A percentile compares a stretch with the other conserved stretches of the same genome.
phyloP scores from a whole-genome alignment of 2,329 filamentous ascomycete species.

The Myriosclerotinia curreyana region DNA sequence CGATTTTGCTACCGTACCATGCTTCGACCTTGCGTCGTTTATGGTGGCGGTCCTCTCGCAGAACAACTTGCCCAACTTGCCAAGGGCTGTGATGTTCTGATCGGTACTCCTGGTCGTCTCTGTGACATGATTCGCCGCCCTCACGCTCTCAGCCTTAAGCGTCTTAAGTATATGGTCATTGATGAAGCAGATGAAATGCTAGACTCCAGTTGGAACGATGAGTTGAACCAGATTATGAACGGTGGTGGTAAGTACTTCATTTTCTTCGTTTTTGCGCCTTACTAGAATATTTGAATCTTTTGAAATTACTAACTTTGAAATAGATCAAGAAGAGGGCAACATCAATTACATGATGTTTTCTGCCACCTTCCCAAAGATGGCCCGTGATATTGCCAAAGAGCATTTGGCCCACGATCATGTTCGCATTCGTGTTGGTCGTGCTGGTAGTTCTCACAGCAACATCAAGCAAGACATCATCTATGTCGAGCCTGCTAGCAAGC shows the following conservation, averaged over 20 bases:
- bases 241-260: slow-evolving; percentile 65
- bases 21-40: slow-evolving; percentile 86
- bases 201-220: slow-evolving; percentile 70
- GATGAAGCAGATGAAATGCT: slow-evolving; percentile 97
- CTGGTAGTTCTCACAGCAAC: slow-evolving; percentile 77
- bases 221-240: slow-evolving; percentile 71
- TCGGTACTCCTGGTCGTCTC: slow-evolving; percentile 84
- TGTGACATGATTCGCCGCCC: slow-evolving; percentile 77
- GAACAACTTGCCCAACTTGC: slow-evolving; percentile 70
- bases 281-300: too few relatives aligned
- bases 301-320: slow-evolving; percentile 36
- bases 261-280: slow-evolving; percentile 4
- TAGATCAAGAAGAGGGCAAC: slow-evolving; percentile 71
- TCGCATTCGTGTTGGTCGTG: slow-evolving; percentile 80
- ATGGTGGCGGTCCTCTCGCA: slow-evolving; percentile 73
- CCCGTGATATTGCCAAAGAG: slow-evolving; percentile 71
- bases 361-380: slow-evolving; percentile 82
- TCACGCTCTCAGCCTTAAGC: slow-evolving; percentile 65
- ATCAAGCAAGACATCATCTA: slow-evolving; percentile 75
- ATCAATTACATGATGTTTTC: slow-evolving; percentile 81
- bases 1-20: slow-evolving; percentile 93
- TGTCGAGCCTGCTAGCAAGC: slow-evolving; percentile 65
- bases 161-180: slow-evolving; percentile 77
- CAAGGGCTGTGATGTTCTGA: slow-evolving; percentile 84
- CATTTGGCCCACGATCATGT: slow-evolving; percentile 73